These are phyloP conservation scores for Cyberlindnera xishuangbannaensis DNA, from an alignment of 805 yeast species.

Conservation along the genomic window DNA sequence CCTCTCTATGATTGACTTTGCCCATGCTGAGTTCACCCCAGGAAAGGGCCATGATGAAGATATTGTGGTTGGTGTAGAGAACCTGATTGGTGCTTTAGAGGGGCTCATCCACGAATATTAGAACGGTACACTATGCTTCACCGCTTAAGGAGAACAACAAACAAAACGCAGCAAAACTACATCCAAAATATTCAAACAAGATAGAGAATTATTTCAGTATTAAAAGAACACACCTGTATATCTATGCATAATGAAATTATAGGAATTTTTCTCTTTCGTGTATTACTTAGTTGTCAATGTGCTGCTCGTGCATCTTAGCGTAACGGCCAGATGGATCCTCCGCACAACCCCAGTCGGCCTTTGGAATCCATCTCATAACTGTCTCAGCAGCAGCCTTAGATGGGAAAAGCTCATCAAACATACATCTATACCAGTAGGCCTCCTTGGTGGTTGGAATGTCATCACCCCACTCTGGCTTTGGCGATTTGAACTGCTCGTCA, in stretches of 20 bases:
- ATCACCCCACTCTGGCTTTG: slow-evolving; percentile 93
- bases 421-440: slow-evolving; percentile 98
- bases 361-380: slow-evolving; percentile 99
- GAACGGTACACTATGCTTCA: too few species aligned
- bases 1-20: slow-evolving; percentile 79
- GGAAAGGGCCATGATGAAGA: slow-evolving; percentile 71
- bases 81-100: slow-evolving; percentile 42
- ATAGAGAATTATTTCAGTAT: too few species aligned
- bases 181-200: too few species aligned
- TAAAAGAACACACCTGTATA: too few species aligned
- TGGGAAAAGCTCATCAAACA: slow-evolving; percentile 91
- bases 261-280: too few species aligned
- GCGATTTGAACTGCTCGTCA: slow-evolving; percentile 86
- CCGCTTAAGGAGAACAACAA: too few species aligned
- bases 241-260: too few species aligned
- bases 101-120: too few species aligned
- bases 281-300: slow-evolving; percentile 33
- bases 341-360: slow-evolving; percentile 99
- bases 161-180: too few species aligned
- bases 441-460: slow-evolving; percentile 97
- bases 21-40: slow-evolving; percentile 65
- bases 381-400: slow-evolving; percentile 90
- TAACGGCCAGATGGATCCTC: slow-evolving; percentile 98
- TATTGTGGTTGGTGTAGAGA: slow-evolving; percentile 62
- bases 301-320: slow-evolving; percentile 82